Evolutionary conservation across 345 rosid genomes (phyloP), one percentile per base, ranked within the genome.

Genomic region (Carallia brachiata): DNA sequence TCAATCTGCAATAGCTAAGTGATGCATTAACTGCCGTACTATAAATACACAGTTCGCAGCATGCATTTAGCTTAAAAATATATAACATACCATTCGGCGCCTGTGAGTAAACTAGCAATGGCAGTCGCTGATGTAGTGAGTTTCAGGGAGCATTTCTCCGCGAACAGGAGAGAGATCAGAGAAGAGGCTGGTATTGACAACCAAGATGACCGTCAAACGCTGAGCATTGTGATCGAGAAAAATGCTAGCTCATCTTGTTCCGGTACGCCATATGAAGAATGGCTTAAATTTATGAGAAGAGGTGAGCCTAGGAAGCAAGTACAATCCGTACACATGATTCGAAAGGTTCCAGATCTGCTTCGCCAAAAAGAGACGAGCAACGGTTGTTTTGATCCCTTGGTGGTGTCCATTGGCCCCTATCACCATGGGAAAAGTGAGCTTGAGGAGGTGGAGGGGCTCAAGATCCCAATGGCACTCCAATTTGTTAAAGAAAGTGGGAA

Each of bases 401-500:
- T 70, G 16, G 57, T 44, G 59, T 70, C 73, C 66, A 44, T 61
- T n/a, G 59, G 66, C 47, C 73, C 59, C 36, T 44, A 59, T 37
- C 73, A 69, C 54, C 66, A 69, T 5, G 47, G 58, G 10, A 69
- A 61, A 18, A 53, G 13, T 23, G 30, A 60, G 1, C 73, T 69
- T 18, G 28, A 6, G 52, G 57, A 40, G 54, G 55, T 39, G 37
- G 72, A 69, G 31, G 17, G 13, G 36, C 39, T 69, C 57, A 69
- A 59, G 40, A 13, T 48, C 27, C 7, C 18, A 67, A 3, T 56
- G 37, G 62, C 62, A n/a, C n/a, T 2, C 16, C 1, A 44, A 44
- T 44, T 12, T 44, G 16, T 44, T 15, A 0, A 12, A 12, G 1
- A 0, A 3, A 12, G 17, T 12, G 3, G 5, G 17, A 1, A 27